These are phyloP conservation scores for Penicillium sp. DNA, from an alignment of 2,329 filamentous ascomycete genomes.

Conservation along the genomic window DNA sequence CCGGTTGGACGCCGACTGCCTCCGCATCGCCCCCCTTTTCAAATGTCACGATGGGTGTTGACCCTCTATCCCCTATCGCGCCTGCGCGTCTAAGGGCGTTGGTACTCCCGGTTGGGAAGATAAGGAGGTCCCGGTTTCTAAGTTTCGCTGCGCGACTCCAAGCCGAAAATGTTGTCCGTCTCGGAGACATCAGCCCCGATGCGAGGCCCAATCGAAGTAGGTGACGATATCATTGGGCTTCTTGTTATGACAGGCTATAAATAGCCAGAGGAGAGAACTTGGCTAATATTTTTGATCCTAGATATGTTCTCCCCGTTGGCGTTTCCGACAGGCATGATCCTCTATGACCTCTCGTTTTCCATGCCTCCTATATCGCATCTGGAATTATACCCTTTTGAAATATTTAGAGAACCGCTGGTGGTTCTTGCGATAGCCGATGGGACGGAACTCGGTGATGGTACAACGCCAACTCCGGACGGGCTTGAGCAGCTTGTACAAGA, in stretches of 20 bases:
- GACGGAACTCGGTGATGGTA: conserved; percentile 61
- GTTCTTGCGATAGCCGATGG: conserved; percentile 87
- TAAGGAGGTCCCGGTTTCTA: conserved; percentile 79
- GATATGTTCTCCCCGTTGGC: conserved; percentile 93
- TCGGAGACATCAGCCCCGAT: conserved; percentile 87
- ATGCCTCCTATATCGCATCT: conserved; percentile 79
- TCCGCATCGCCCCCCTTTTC: conserved; percentile 34
- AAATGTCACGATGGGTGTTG: conserved; percentile 76
- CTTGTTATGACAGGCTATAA: not conserved
- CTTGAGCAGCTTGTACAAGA: conserved; percentile 59
- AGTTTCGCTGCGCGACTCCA: conserved; percentile 79
- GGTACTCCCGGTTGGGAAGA: conserved; percentile 83
- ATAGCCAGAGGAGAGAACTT: conserved; percentile 9
- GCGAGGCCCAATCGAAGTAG: conserved; percentile 83
- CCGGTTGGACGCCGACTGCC: conserved; percentile 40
- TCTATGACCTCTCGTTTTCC: conserved; percentile 86
- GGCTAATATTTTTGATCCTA: conserved; percentile 46
- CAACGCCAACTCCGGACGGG: conserved; percentile 42
- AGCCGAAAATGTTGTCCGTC: conserved; percentile 77
- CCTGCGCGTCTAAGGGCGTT: conserved; percentile 89
- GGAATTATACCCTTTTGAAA: conserved; percentile 83
- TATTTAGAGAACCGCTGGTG: conserved; percentile 82
- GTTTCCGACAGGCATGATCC: conserved; percentile 81
- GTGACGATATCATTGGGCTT: conserved; percentile 28
- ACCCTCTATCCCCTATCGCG: conserved; percentile 87